These are phyloP conservation scores for Tilletiopsis washingtonensis DNA, from an alignment of 1,284 basidiomycete species.

Conservation along the genomic window DNA sequence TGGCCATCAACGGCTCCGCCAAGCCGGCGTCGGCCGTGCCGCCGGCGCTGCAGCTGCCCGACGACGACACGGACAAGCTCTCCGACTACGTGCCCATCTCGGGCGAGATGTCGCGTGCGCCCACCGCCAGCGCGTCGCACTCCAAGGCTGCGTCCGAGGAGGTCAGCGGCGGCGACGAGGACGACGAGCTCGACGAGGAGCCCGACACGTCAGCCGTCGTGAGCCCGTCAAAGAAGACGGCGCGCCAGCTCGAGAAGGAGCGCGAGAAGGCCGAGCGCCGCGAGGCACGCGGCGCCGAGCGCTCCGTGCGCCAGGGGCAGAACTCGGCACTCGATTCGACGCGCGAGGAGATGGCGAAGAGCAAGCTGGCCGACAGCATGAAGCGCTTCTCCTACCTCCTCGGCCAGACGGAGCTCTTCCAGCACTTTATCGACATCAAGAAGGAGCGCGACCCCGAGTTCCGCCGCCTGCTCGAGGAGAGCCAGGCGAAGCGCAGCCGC, in stretches of 20 bases:
- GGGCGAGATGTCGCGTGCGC: constrained; percentile 26
- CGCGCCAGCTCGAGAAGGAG: constrained; percentile 33
- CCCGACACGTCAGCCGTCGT: constrained; percentile 10
- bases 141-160: constrained; percentile 6
- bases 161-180: constrained; percentile 8
- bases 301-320: constrained; percentile 27
- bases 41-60: not conserved
- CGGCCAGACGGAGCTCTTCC: constrained; percentile 47
- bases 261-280: constrained; percentile 24
- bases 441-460: constrained; percentile 86
- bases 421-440: constrained; percentile 47
- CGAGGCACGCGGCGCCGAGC: constrained; percentile 22
- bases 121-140: constrained; percentile 18
- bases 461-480: constrained; percentile 68
- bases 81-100: constrained; percentile 32
- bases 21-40: not conserved
- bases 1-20: too few species aligned
- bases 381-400: constrained; percentile 45
- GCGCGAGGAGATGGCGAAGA: constrained; percentile 32
- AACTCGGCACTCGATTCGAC: constrained; percentile 27
- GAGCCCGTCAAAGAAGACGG: constrained; percentile 25
- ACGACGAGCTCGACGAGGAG: constrained; percentile 18
- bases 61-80: constrained; percentile 35
- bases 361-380: constrained; percentile 43
- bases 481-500: constrained; percentile 28